Base-by-base conservation (phyloP, 345 rosid species). In the Noccaea bulbosa region DNA sequence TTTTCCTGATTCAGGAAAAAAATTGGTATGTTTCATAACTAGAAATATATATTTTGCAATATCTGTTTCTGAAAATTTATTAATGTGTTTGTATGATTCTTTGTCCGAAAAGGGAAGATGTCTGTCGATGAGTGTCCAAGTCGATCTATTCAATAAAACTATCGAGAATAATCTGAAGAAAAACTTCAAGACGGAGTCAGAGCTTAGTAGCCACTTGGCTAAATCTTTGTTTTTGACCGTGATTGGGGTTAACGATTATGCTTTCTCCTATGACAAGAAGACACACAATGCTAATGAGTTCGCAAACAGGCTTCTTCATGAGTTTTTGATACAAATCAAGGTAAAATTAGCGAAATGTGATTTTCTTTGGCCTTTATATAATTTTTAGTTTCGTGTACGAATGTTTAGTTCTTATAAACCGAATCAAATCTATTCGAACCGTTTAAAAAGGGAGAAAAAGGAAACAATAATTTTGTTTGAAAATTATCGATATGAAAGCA, bases 191-290 rank as follows among this genome's bases (percentile, higher is more conserved):
- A 59, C 52, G 6, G n/a, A 46, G 15, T 66, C 35, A 51, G 68
- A 67, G 40, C 67, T 74, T 8, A 43, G 55, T 3, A 51, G 39
- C 12, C 78, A 74, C 15, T 66, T 74, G 62, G 46, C 68, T 50
- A 15, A 60, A 22, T 74, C 78, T 1, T 67, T 74, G 62, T 74
- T 67, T 43, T 49, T 67, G 73, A 59, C 47, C 0, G 62, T 48
- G 4, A 74, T 74, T 58, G 78, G 78, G 3, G 78, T 67, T 45
- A 74, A 74, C 22, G 78, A 74, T 60, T 74, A 74, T 11, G 48
- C 33, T n/a, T 74, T 67, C 55, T 41, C 9, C 7, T 74, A 12
- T 34, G 34, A 39, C 4, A 20, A 15, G 0, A 43, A 33, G 8
- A 9, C 27, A 9, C 20, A 17, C 6, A 11, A 67, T 59, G 62